Conservation (phyloP, 495 filamentous ascomycete genomes). For the Venustampulla echinocandica region DNA sequence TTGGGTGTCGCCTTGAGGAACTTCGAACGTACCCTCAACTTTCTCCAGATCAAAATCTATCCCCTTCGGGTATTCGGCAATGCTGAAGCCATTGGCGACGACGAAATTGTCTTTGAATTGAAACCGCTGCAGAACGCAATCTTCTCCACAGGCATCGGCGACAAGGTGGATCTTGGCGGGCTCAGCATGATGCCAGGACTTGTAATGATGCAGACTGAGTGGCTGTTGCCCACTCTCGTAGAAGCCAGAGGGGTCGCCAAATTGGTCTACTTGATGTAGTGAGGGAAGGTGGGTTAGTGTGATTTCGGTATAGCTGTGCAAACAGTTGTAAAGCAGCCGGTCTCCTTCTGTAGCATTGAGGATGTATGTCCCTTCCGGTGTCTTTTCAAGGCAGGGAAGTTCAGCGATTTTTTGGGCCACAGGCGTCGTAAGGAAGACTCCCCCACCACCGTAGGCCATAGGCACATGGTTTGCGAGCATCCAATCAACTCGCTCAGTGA, state of each 20-base stretch:
- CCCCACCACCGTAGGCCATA: constrained; percentile 47
- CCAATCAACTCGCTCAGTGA: constrained; percentile 40
- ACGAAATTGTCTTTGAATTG: constrained; percentile 46
- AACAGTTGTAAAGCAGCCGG: constrained; percentile 40
- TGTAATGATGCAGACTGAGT: constrained; percentile 53
- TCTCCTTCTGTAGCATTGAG: constrained; percentile 20
- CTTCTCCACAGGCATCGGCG: constrained; percentile 45
- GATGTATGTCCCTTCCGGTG: constrained; percentile 16
- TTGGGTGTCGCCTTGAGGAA: constrained; percentile 7
- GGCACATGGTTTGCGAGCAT: constrained; percentile 36
- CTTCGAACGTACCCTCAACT: constrained; percentile 20
- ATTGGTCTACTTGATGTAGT: constrained; percentile 45
- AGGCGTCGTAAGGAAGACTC: constrained; percentile 48
- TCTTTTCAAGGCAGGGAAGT: constrained; percentile 26
- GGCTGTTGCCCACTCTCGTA: constrained; percentile 46
- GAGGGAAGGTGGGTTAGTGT: constrained; percentile 42
- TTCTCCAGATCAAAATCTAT: constrained; percentile 23
- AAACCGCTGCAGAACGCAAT: constrained; percentile 49
- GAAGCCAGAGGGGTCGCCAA: constrained; percentile 43
- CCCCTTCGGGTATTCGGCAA: constrained; percentile 38
- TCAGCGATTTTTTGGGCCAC: constrained; percentile 31
- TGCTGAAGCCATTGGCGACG: constrained; percentile 49
- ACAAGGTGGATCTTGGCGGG: constrained; percentile 36
- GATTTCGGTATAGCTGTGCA: constrained; percentile 41
- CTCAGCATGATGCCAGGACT: constrained; percentile 43